phyloP scores from a whole-genome alignment of 441 rosid species.

The Adansonia rubrostipa region DNA sequence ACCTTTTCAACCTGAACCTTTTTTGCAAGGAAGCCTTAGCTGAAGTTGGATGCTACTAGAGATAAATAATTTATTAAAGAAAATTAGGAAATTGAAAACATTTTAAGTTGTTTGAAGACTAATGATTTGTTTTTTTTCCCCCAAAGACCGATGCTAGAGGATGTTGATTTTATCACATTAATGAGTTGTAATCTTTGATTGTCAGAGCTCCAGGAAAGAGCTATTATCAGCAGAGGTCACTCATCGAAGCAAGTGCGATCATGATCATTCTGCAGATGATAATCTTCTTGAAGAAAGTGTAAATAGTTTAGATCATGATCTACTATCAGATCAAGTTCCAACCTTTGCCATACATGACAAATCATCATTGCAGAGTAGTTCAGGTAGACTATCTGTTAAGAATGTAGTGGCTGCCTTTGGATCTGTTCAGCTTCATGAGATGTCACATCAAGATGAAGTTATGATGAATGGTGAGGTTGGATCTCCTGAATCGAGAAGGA shows the following conservation, averaged over 20 bases:
- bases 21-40: conserved; percentile 19
- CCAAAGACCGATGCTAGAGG: conserved; percentile 1
- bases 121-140: conserved; percentile 7
- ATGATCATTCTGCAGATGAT: conserved; percentile 46
- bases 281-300: conserved; percentile 52
- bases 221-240: conserved; percentile 43
- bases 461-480: conserved; percentile 49
- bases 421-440: conserved; percentile 42
- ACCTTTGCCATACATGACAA: conserved; percentile 70
- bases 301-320: conserved; percentile 60
- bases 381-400: conserved; percentile 44
- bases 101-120: conserved; percentile 23
- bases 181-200: conserved; percentile 32
- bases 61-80: conserved; percentile 1
- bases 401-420: conserved; percentile 46
- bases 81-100: not conserved
- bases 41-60: not conserved
- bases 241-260: conserved; percentile 47
- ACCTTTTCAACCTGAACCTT: conserved; percentile 25
- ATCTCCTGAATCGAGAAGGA: conserved; percentile 55
- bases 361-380: conserved; percentile 51
- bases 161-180: conserved; percentile 18
- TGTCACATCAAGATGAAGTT: conserved; percentile 50
- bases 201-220: conserved; percentile 67
- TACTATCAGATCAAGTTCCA: conserved; percentile 76